Evolutionary conservation across 2,329 filamentous ascomycete species (phyloP), one percentile per base, ranked within the genome.

Genomic region (Cryphonectria carpinicola): DNA sequence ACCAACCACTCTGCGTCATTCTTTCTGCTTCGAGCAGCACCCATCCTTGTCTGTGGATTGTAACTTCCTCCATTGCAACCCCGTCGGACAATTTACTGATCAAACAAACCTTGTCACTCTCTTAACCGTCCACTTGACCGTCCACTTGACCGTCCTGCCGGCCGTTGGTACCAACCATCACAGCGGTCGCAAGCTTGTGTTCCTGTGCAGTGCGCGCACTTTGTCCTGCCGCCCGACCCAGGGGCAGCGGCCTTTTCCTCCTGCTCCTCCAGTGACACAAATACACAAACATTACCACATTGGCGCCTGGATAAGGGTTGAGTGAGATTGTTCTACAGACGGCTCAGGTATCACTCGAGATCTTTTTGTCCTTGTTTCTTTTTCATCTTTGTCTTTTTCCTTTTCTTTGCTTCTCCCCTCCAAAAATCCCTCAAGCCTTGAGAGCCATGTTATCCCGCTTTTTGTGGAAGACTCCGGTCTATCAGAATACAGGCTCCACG

Each of bases 401-500:
- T 14, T 14, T 25, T 28, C 52, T 6, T 25, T 25, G 11, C 11
- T 25, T 25, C 3, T 56, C n/a, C n/a, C 37, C 10, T 39, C 11
- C 25, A 32, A 32, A 28, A 56, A 56, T 35, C 22, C 61, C 35
- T 41, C 35, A 41, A 8, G 37, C 32, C 39, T 46, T 32, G 14
- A 19, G 13, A n/a, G 41, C 11, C 4, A 73, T 73, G 70, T 46
- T 71, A 7, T 73, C 70, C 17, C 72, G 72, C 17, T 67, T 71
- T 32, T 60, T 66, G 8, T 73, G 70, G 72, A 71, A 66, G 62
- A 74, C 76, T n/a, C 77, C 77, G 3, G 32, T 76, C 52, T 78
- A 77, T 75, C 78, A 81, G 69, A 86, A 86, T 77, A 84, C 82
- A 11, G 84, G 84, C 69, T 84, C 81, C 17, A 80, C 84, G 39